A percentile compares a stretch with the other conserved stretches of the same genome.
phyloP scores from a whole-genome alignment of 306 rosid genomes.

The Elaeagnus macrophylla region DNA sequence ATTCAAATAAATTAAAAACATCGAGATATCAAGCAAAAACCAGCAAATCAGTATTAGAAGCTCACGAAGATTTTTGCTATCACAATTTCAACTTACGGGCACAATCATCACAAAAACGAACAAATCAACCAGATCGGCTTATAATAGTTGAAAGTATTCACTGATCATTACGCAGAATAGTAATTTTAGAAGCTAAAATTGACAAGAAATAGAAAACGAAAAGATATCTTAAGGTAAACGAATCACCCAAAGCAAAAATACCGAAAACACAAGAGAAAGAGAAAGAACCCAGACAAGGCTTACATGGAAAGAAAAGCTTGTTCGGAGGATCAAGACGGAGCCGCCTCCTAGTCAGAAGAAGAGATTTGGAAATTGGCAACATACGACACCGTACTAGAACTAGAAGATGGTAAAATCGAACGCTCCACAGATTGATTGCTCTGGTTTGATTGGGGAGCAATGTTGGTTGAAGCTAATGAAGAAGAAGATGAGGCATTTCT shows the following conservation, averaged over 20 bases:
- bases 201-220: no score
- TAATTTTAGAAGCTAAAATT: no score
- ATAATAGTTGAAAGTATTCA: no score
- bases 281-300: conserved; percentile 10
- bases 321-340: conserved; percentile 93
- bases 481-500: conserved; percentile 45
- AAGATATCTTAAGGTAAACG: no score
- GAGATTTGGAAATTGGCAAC: conserved; percentile 76
- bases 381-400: conserved; percentile 48
- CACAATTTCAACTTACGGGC: no score
- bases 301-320: conserved; percentile 93
- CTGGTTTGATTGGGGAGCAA: conserved; percentile 38
- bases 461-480: conserved; percentile 30
- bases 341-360: conserved; percentile 68
- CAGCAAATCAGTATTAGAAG: no score
- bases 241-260: conserved; percentile 9
- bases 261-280: conserved; percentile 9
- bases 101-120: no score
- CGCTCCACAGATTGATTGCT: conserved; percentile 50
- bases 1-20: conserved; percentile 12
- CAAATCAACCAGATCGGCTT: no score
- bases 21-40: no score
- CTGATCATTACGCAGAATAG: no score
- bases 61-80: no score
- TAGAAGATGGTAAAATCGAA: conserved; percentile 36